A percentile compares a stretch with the other conserved stretches of the same genome.
Evolutionary conservation across 1,139 yeast species (phyloP).

Genomic region (Yamadazyma atmosphaerica): DNA sequence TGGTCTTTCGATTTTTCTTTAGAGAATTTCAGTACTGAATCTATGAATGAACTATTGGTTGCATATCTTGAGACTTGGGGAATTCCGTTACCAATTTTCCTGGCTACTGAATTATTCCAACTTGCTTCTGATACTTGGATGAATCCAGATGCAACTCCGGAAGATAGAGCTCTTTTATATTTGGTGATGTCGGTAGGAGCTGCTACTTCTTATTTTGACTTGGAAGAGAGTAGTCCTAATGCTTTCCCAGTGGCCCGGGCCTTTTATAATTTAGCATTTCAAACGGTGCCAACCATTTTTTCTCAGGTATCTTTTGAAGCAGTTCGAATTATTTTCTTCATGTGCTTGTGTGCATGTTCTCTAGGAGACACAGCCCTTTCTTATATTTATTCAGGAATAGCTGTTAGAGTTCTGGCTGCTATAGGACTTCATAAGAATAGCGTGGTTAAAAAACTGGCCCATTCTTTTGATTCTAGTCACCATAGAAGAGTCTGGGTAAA

Average conservation of each 20-base stretch:
- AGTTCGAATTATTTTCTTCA: constrained; percentile 10
- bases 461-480: constrained; percentile 10
- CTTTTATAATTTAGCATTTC: constrained; percentile 12
- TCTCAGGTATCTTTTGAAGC: constrained; percentile 14
- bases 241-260: constrained; percentile 14
- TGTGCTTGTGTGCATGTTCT: constrained; percentile 12
- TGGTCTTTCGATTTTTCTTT: constrained; percentile 6
- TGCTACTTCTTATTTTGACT: constrained; percentile 13
- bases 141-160: constrained; percentile 9
- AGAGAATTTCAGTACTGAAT: constrained; percentile 3
- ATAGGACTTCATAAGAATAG: constrained; percentile 14
- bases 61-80: constrained; percentile 15
- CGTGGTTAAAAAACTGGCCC: constrained; percentile 4
- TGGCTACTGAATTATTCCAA: constrained; percentile 11
- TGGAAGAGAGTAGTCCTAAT: constrained; percentile 11
- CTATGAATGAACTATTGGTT: constrained; percentile 8
- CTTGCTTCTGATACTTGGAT: constrained; percentile 12
- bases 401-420: constrained; percentile 13
- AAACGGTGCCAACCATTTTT: constrained; percentile 12
- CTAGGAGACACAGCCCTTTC: constrained; percentile 15
- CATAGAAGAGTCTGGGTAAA: constrained; percentile 12
- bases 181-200: constrained; percentile 14
- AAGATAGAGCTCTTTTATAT: constrained; percentile 13
- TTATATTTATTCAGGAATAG: constrained; percentile 12
- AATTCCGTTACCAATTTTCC: constrained; percentile 11